phyloP scores from a whole-genome alignment of 805 yeast genomes.

The Metschnikowia peoriensis region DNA sequence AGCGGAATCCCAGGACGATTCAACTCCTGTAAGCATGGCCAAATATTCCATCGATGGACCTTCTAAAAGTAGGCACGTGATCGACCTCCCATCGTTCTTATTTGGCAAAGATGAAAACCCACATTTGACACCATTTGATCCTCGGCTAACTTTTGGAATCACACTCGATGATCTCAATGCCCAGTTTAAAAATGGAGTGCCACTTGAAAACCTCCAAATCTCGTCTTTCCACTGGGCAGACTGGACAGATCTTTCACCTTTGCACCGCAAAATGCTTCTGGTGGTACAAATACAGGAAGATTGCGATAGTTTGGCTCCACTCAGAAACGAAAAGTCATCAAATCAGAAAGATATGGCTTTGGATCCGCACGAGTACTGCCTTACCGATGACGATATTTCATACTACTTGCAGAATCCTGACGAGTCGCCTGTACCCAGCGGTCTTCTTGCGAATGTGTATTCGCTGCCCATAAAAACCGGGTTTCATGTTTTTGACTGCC shows the following conservation, averaged over 20 bases:
- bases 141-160: conserved; percentile 22
- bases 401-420: not conserved
- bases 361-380: not conserved
- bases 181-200: conserved; percentile 9
- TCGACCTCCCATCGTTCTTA: conserved; percentile 8
- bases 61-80: not conserved
- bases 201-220: not conserved
- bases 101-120: conserved; percentile 8
- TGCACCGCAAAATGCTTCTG: conserved; percentile 8
- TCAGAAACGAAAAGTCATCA: not conserved
- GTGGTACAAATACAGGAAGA: not conserved
- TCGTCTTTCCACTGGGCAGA: conserved; percentile 21
- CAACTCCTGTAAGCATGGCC: conserved; percentile 1
- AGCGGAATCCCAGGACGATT: not conserved
- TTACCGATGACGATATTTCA: not conserved
- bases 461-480: conserved; percentile 24
- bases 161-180: conserved; percentile 15
- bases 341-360: conserved; percentile 1
- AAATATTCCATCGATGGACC: conserved; percentile 2
- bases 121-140: conserved; percentile 17
- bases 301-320: conserved; percentile 8
- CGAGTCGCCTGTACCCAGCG: not conserved
- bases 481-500: conserved; percentile 36
- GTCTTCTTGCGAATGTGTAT: conserved; percentile 1
- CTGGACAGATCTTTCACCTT: conserved; percentile 16